phyloP scores from a whole-genome alignment of 2,329 filamentous ascomycete species.

The Xylaria sp. region DNA sequence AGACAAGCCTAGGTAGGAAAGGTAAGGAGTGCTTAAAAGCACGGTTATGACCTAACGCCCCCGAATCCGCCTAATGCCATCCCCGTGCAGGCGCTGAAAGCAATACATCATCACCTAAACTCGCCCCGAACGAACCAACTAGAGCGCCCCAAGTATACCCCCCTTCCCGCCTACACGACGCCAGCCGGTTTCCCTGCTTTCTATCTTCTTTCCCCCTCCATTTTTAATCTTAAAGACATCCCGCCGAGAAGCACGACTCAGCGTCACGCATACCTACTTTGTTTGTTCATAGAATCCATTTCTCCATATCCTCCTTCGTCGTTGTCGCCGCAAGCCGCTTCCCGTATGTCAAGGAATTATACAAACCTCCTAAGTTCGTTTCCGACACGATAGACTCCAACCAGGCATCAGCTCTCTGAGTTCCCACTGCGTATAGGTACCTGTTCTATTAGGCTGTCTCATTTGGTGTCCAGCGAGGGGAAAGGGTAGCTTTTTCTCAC shows the following conservation, averaged over 20 bases:
- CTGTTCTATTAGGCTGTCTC: slow-evolving; percentile 16
- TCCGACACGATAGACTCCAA: slow-evolving; percentile 10
- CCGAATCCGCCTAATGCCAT: slow-evolving; percentile 22
- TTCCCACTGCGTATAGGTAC: not conserved
- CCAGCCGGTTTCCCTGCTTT: slow-evolving; percentile 37
- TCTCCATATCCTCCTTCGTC: not conserved
- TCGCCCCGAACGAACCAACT: slow-evolving; percentile 17
- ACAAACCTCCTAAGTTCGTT: not conserved
- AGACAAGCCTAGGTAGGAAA: slow-evolving; percentile 7
- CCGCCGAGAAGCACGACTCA: slow-evolving; percentile 23
- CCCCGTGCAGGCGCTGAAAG: slow-evolving; percentile 29
- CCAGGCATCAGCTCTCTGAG: not conserved
- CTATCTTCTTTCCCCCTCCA: slow-evolving; percentile 24
- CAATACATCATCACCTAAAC: slow-evolving; percentile 37
- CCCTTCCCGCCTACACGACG: slow-evolving; percentile 31
- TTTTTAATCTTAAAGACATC: slow-evolving; percentile 26
- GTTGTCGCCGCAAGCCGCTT: not conserved
- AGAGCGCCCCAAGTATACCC: slow-evolving; percentile 27
- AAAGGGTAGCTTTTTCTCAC: not conserved
- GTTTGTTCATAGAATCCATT: slow-evolving; percentile 28
- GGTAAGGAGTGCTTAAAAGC: slow-evolving; percentile 18
- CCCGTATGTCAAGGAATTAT: slow-evolving; percentile 2
- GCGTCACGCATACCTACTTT: slow-evolving; percentile 22
- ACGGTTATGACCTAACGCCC: slow-evolving; percentile 36
- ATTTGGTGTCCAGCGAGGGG: slow-evolving; percentile 9